These are phyloP conservation scores for Carex myosuroides DNA, from an alignment of 176 grass and related monocot species.

Conservation along the genomic window DNA sequence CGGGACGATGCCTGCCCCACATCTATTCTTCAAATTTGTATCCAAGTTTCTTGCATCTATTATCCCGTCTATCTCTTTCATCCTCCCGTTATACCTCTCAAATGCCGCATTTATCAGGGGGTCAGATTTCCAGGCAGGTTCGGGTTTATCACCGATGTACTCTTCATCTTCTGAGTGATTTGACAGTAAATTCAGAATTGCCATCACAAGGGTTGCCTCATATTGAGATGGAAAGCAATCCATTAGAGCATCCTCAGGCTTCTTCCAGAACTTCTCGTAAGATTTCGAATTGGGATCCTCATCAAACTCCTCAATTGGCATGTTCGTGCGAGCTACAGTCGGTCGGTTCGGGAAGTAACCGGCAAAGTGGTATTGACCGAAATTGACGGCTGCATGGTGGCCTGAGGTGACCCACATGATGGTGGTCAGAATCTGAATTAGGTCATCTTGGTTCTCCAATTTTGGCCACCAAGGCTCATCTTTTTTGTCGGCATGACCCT, in stretches of 20 bases:
- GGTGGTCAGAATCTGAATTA: slow-evolving; percentile 30
- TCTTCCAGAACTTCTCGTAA: slow-evolving; percentile 3
- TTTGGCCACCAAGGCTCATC: slow-evolving; percentile 63
- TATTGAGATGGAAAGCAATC: slow-evolving; percentile 35
- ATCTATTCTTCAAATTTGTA: slow-evolving; percentile 23
- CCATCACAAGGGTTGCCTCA: slow-evolving; percentile 25
- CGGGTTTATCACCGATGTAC: slow-evolving; percentile 34
- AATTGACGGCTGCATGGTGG: slow-evolving; percentile 67
- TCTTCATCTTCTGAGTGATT: slow-evolving; percentile 50
- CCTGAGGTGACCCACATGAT: slow-evolving; percentile 65
- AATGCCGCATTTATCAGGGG: slow-evolving; percentile 11
- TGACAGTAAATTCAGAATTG: slow-evolving; percentile 35
- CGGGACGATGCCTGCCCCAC: slow-evolving; percentile 40
- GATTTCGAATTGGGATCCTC: slow-evolving; percentile 1
- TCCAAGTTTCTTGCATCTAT: slow-evolving; percentile 34
- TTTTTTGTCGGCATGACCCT: slow-evolving; percentile 51
- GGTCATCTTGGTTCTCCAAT: slow-evolving; percentile 28
- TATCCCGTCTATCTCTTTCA: slow-evolving; percentile 31
- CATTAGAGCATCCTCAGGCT: slow-evolving; percentile 28
- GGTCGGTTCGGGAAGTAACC: slow-evolving; percentile 74
- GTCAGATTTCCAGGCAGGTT: slow-evolving; percentile 30
- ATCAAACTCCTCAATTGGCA: slow-evolving; percentile 27
- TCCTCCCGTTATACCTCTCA: slow-evolving; percentile 28
- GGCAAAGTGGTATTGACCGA: slow-evolving; percentile 52
- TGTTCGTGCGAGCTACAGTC: slow-evolving; percentile 38